Evolutionary conservation across 73 alveolate genomes (phyloP).

Genomic region (Paramecium tetraurelia): DNA sequence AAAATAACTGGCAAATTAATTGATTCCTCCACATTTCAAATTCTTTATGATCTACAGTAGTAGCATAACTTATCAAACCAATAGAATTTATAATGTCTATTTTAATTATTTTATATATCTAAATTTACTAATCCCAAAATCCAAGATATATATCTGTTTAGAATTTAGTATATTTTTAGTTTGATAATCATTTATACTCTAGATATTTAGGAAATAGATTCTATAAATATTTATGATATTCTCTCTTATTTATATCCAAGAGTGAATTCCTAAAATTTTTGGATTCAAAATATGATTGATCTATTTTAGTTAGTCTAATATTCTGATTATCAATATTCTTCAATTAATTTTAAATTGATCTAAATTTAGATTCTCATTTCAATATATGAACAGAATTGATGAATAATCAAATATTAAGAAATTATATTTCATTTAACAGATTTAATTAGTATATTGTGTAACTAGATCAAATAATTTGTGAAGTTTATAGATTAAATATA

Average conservation of each 20-base stretch:
- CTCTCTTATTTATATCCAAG: too few relatives aligned
- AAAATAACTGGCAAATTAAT: too few relatives aligned
- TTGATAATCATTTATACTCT: neutral
- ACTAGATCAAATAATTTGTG: neutral
- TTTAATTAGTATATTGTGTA: neutral
- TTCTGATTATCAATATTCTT: neutral
- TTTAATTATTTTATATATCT: conserved; percentile 27
- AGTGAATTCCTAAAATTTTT: too few relatives aligned
- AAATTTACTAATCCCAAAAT: conserved; percentile 42
- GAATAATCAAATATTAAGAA: neutral
- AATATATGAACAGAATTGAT: neutral
- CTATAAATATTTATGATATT: too few relatives aligned
- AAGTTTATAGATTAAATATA: too few relatives aligned
- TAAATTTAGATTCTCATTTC: neutral
- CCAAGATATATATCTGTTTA: conserved; percentile 4
- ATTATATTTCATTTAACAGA: neutral
- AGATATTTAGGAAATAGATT: too few relatives aligned
- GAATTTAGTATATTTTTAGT: conserved; percentile 41
- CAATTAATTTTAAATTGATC: neutral
- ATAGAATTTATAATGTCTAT: neutral
- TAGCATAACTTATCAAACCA: conserved; percentile 69
- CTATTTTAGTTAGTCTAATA: neutral
- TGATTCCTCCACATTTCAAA: conserved; percentile 74
- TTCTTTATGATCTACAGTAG: conserved; percentile 75
- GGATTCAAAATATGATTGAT: too few relatives aligned